Evolutionary conservation across 768 basidiomycete species (phyloP), one percentile per base, ranked within the genome.

Genomic region (Lactifluus hygrophoroides): DNA sequence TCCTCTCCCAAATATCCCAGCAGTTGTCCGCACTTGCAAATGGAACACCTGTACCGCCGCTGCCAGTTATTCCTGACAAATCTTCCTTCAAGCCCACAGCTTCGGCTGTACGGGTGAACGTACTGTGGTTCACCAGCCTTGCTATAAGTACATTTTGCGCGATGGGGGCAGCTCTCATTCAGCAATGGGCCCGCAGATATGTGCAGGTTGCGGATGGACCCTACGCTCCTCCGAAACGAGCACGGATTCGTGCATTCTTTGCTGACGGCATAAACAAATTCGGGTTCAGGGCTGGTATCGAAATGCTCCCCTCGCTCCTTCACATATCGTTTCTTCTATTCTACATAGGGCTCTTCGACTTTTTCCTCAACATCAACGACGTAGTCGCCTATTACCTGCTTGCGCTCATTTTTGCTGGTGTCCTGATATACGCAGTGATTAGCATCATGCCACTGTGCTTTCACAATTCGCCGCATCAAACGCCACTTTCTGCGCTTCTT

Each of bases 241-340:
- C 50, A 2, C 50, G 23, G 13, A 42, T 54, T 42, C 40, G 52
- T 27, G 52, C 38, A 28, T 54, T 28, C 17, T 70, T 76, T 9
- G 77, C 72, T 57, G 68, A 71, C 32, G 75, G 75, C 19, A 61
- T 78, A 27, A 67, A 71, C 16, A 66, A 60, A 44, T 80, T 76
- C 60, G 64, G 67, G 6, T 71, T 80, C 67, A 62, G 70, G 9
- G 65, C 69, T 2, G 64, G 78, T 5, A 74, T 78, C 3, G 71
- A 74, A 37, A 58, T 69, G n/a, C 74, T 80, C 23, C 43, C 43
- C 11, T 5, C 19, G 13, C 43, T 54, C 32, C 13, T 54, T 10
- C 53, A 45, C 14, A 2, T 11, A 14, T 43, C 42, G 0, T n/a
- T 46, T 25, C 0, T 44, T 6, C 38, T 54, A 7, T 54, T 54